Evolutionary conservation across 768 basidiomycete genomes (phyloP).

Genomic region (Inosperma sp.): DNA sequence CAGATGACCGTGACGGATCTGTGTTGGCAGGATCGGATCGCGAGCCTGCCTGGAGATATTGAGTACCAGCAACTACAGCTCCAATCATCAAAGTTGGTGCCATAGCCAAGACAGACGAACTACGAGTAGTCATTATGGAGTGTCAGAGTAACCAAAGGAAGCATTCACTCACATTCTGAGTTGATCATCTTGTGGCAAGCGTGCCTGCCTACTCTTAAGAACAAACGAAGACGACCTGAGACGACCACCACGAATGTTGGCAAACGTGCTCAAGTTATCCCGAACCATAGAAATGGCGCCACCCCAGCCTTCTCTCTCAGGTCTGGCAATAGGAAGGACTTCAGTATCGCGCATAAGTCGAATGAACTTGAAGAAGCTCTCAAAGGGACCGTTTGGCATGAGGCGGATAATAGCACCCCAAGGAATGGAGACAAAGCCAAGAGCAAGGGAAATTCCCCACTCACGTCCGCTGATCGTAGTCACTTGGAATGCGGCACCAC

Average conservation of each 20-base stretch:
- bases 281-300: constrained; percentile 76
- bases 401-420: constrained; percentile 77
- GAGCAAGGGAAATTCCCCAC: constrained; percentile 90
- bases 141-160: not conserved
- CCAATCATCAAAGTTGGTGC: constrained; percentile 42
- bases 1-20: constrained; percentile 77
- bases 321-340: constrained; percentile 57
- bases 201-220: constrained; percentile 68
- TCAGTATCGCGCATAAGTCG: constrained; percentile 62
- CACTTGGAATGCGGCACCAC: constrained; percentile 89
- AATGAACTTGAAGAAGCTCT: constrained; percentile 43
- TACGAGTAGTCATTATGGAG: constrained; percentile 14
- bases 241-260: constrained; percentile 84
- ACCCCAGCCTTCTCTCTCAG: constrained; percentile 66
- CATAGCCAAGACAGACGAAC: constrained; percentile 46
- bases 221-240: constrained; percentile 83
- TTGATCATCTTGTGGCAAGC: constrained; percentile 45
- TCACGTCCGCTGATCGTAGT: constrained; percentile 71
- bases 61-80: constrained; percentile 62
- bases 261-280: constrained; percentile 82
- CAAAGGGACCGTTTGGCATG: constrained; percentile 77
- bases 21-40: constrained; percentile 70
- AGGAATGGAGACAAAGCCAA: constrained; percentile 85
- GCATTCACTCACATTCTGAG: constrained; percentile 39
- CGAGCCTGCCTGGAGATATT: constrained; percentile 51